phyloP scores from a whole-genome alignment of 805 yeast genomes.

The Spathaspora girioi region DNA sequence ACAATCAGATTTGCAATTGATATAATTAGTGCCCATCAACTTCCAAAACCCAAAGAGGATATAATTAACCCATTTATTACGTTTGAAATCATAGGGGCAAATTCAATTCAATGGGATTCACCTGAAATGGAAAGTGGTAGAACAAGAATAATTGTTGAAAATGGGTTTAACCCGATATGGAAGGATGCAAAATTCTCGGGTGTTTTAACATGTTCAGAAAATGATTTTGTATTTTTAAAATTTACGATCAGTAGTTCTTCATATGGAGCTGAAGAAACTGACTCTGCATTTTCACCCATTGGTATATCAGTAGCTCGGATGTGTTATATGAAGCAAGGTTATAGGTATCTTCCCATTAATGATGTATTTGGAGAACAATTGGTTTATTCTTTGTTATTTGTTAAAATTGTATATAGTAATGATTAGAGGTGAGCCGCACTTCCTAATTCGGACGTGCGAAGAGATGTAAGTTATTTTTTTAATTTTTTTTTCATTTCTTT shows the following conservation, averaged over 20 bases:
- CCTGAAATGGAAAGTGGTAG: slow-evolving; percentile 11
- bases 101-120: slow-evolving; percentile 19
- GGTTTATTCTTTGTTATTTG: slow-evolving; percentile 48
- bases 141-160: slow-evolving; percentile 43
- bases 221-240: slow-evolving; percentile 54
- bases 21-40: slow-evolving; percentile 79
- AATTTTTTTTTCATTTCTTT: not conserved
- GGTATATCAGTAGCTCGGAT: slow-evolving; percentile 65
- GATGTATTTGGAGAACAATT: slow-evolving; percentile 79
- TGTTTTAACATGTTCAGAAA: slow-evolving; percentile 21
- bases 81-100: slow-evolving; percentile 55
- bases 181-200: slow-evolving; percentile 50
- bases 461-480: not conserved
- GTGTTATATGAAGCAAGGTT: slow-evolving; percentile 69
- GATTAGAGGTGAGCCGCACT: not conserved
- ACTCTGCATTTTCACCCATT: slow-evolving; percentile 14
- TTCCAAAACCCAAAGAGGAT: slow-evolving; percentile 63
- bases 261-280: not conserved
- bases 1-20: slow-evolving; percentile 20
- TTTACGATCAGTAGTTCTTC: slow-evolving; percentile 31
- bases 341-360: slow-evolving; percentile 73
- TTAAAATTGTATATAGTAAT: slow-evolving; percentile 26
- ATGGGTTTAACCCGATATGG: slow-evolving; percentile 92
- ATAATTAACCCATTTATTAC: slow-evolving; percentile 57
- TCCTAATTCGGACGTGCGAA: not conserved